These are phyloP conservation scores for Nakazawaea wyomingensis DNA, from an alignment of 805 yeast species.

Conservation along the genomic window DNA sequence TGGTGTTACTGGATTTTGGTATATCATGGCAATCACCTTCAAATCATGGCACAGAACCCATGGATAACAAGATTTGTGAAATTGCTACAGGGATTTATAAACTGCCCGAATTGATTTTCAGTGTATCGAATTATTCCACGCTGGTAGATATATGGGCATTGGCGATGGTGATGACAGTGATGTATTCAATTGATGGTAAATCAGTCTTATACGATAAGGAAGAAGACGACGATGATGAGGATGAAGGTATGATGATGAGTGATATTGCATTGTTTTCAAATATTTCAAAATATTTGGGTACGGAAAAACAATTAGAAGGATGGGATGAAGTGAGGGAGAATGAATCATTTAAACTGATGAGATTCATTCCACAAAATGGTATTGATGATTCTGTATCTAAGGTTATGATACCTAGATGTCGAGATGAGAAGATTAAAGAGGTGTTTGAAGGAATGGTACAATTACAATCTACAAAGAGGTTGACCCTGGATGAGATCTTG, in stretches of 20 bases:
- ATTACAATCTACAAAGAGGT: slow-evolving; percentile 30
- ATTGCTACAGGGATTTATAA: slow-evolving; percentile 65
- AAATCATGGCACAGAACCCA: slow-evolving; percentile 67
- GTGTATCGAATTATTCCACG: slow-evolving; percentile 45
- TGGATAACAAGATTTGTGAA: slow-evolving; percentile 39
- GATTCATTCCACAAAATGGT: slow-evolving; percentile 21
- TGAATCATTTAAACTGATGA: slow-evolving; percentile 28
- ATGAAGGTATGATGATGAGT: no score
- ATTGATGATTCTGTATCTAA: slow-evolving; percentile 15
- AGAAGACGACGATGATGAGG: slow-evolving; percentile 34
- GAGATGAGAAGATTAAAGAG: slow-evolving; percentile 15
- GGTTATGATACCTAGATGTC: slow-evolving; percentile 34
- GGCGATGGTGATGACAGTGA: slow-evolving; percentile 55
- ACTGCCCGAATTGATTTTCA: slow-evolving; percentile 70
- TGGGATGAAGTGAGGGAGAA: slow-evolving; percentile 42
- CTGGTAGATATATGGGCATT: slow-evolving; percentile 70
- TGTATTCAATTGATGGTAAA: slow-evolving; percentile 36
- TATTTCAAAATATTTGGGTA: slow-evolving; percentile 56
- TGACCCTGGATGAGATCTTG: slow-evolving; percentile 24
- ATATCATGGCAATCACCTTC: slow-evolving; percentile 33
- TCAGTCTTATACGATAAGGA: slow-evolving; percentile 28
- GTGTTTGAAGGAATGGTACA: slow-evolving; percentile 39
- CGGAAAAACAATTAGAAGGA: slow-evolving; percentile 42
- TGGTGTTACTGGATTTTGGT: slow-evolving; percentile 38
- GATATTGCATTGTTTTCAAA: slow-evolving; percentile 57